Evolutionary conservation across 805 yeast species (phyloP), one percentile per base, ranked within the genome.

Genomic region (Zygotorulaspora danielsina): DNA sequence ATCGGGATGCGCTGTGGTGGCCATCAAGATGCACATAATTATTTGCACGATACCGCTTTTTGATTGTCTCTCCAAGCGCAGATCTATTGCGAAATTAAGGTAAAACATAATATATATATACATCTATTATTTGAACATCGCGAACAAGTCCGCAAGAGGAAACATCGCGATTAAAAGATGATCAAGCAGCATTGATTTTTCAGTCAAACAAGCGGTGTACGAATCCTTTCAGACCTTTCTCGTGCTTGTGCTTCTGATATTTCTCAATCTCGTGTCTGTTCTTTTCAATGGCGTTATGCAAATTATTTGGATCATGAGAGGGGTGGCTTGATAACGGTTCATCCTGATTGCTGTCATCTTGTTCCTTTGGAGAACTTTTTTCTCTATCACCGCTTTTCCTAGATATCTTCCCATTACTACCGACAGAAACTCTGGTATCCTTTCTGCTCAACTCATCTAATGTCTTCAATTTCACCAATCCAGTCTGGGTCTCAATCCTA

Each of bases 11-110:
- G 67, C 71, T 10, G 77, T 74, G 2, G 94, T 73, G 1, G 84
- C 73, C 24, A 87, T 53, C 13, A 86, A 58, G 21, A 88, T 84
- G 64, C 97, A 89, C 97, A 89, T 88, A 11, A 11, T 36, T 30
- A n/a, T n/a, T n/a, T n/a, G n/a, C n/a, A n/a, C n/a, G n/a, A n/a
- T n/a, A n/a, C n/a, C n/a, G n/a, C n/a, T n/a, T n/a, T n/a, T 15
- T 20, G 6, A 15, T 19, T 24, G 11, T 5, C 12, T 24, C 27
- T 21, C 27, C 27, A 4, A 7, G 4, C 12, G 12, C 12, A 7
- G 11, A 13, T n/a, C 13, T 11, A 24, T 7, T 24, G 27, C n/a
- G n/a, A n/a, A n/a, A n/a, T n/a, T n/a, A n/a, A n/a, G n/a, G n/a
- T n/a, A n/a, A n/a, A n/a, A n/a, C n/a, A n/a, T n/a, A n/a, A n/a